Conservation (phyloP, 1,284 basidiomycete species). For the Heterobasidion parviporum region DNA sequence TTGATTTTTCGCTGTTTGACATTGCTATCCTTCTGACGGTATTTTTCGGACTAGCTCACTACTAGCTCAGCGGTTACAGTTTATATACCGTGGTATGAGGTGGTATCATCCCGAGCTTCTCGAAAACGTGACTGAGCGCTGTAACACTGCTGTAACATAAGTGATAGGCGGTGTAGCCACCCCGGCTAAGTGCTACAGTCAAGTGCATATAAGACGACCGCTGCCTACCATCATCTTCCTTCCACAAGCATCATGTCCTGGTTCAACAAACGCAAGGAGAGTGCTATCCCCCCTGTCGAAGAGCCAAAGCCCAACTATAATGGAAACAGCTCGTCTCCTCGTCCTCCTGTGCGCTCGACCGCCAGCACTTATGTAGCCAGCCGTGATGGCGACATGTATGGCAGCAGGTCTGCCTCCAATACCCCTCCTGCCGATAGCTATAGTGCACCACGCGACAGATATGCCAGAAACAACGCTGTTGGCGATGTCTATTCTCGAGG, state of each 20-base stretch:
- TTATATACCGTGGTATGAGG: not conserved
- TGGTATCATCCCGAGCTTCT: too few species aligned
- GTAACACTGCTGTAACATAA: too few species aligned
- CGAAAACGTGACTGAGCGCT: too few species aligned
- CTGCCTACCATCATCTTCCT: not conserved
- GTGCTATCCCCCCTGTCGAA: constrained; percentile 62
- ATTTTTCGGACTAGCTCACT: not conserved
- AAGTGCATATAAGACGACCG: not conserved
- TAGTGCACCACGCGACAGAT: constrained; percentile 31
- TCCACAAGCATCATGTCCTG: constrained; percentile 49
- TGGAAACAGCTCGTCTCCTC: constrained; percentile 30
- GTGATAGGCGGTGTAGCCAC: too few species aligned
- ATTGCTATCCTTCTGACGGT: not conserved
- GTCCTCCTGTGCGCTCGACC: constrained; percentile 38
- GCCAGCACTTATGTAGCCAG: constrained; percentile 57
- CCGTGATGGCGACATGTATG: constrained; percentile 51
- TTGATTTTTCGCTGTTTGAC: not conserved
- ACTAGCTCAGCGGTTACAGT: not conserved
- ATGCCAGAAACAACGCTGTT: constrained; percentile 42
- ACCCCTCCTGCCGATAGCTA: constrained; percentile 22
- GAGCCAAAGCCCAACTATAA: constrained; percentile 22
- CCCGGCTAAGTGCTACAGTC: too few species aligned
- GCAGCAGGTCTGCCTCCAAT: constrained; percentile 18
- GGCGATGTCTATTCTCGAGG: constrained; percentile 59
- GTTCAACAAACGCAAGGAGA: constrained; percentile 62